Evolutionary conservation across 495 filamentous ascomycete species (phyloP), one percentile per base, ranked within the genome.

Genomic region (Aspergillus heteromorphus): DNA sequence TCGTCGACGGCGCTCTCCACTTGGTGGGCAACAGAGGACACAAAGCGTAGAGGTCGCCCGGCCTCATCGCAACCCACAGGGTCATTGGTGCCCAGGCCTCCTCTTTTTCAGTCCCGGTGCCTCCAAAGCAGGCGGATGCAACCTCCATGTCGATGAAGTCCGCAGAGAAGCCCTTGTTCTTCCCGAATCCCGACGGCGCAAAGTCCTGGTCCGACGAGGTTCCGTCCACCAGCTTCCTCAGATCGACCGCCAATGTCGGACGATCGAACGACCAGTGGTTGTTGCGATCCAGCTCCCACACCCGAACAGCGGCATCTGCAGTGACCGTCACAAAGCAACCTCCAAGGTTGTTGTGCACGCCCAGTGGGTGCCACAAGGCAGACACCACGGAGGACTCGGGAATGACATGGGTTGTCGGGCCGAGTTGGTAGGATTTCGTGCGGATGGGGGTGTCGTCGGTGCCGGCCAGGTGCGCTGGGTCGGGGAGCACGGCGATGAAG

Each of bases 11-110:
- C n/a, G 87, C 85, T 47, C 86, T 78, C 89, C 89, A 96, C 60
- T 83, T 89, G 13, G 79, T 80, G 4, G 91, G 91, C 23, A 96
- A 70, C 4, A 96, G 77, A 9, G 91, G 91, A 66, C 91, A 95
- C n/a, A 96, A 71, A 7, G 89, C 88, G 59, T 96, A 96, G 7
- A 96, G 79, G 60, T 95, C 91, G 4, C 91, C 91, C 21, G 87
- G 86, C 30, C 76, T 78, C 89, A 95, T 96, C 14, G 88, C 90
- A 41, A 95, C 72, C 90, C 90, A 96, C 16, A 96, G 72, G 2
- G 91, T 95, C 89, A 93, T 95, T 13, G 88, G 78, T 6, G 88
- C 86, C 91, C 91, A 96, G 25, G 85, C 86, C 60, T 88, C 83
- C 48, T 91, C 88, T 25, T 71, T 76, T 31, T 74, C 74, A 21